Evolutionary conservation across 108 stramenopile species (phyloP).

Genomic region (Pinguiococcus pyrenoidosus): DNA sequence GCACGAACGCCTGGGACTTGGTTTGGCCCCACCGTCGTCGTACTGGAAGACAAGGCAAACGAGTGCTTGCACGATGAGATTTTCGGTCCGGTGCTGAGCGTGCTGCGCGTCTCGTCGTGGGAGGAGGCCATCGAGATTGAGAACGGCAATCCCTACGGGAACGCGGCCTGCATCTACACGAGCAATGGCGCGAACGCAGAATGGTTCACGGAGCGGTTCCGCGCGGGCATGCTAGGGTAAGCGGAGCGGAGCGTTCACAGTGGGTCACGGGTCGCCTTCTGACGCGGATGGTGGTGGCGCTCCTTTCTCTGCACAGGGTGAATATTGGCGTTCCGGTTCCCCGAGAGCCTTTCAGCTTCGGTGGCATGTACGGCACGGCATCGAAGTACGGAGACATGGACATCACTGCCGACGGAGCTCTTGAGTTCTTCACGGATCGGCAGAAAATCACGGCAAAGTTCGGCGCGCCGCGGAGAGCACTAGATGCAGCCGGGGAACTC

Average conservation of each 20-base stretch:
- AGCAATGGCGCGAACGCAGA: conserved; percentile 73
- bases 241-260: no score
- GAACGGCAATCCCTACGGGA: conserved; percentile 82
- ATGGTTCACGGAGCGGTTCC: conserved; percentile 69
- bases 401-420: conserved; percentile 86
- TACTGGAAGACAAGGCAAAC: conserved; percentile 61
- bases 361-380: conserved; percentile 72
- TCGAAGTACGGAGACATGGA: conserved; percentile 92
- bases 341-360: conserved; percentile 84
- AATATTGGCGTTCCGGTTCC: conserved; percentile 79
- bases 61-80: conserved; percentile 71
- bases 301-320: conserved; percentile 54
- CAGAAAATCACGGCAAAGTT: conserved; percentile 83
- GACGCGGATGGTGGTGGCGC: neutral
- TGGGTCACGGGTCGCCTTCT: no score
- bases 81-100: conserved; percentile 80
- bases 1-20: conserved; percentile 44
- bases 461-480: conserved; percentile 5
- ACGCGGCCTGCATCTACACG: conserved; percentile 87
- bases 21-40: conserved; percentile 78
- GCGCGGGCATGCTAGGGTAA: no score
- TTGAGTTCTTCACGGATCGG: conserved; percentile 90
- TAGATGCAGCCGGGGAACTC: conserved; percentile 10
- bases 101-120: conserved; percentile 51
- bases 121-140: conserved; percentile 83